Percentiles rank a stretch among this genome's conserved stretches.
Conservation (phyloP, 495 filamentous ascomycete species). For the Antarctomyces pellizariae region DNA sequence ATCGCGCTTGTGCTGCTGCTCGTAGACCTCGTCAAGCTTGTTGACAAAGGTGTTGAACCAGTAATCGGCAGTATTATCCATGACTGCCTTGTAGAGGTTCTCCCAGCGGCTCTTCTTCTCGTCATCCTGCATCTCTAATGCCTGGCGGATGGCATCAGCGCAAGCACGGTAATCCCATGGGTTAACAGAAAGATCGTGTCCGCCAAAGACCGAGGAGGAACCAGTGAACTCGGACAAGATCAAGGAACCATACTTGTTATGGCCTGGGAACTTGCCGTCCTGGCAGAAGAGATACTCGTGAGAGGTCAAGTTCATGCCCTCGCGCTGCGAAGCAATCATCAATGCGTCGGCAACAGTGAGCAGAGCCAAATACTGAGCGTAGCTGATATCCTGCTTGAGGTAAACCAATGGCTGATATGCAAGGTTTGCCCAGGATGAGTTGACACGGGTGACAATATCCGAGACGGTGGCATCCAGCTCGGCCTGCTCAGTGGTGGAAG, state of each 20-base stretch:
- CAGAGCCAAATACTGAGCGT: conserved; percentile 71
- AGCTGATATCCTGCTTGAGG: conserved; percentile 78
- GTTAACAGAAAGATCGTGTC: conserved; percentile 59
- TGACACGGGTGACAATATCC: conserved; percentile 81
- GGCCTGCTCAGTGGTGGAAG: conserved; percentile 64
- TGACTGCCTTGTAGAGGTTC: conserved; percentile 47
- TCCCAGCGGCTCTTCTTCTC: conserved; percentile 56
- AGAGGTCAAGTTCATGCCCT: conserved; percentile 85
- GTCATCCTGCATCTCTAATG: conserved; percentile 47
- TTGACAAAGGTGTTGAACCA: conserved; percentile 59
- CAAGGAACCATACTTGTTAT: conserved; percentile 63
- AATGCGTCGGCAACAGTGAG: conserved; percentile 71
- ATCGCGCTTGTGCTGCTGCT: conserved; percentile 62
- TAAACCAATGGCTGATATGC: conserved; percentile 85
- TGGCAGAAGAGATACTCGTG: conserved; percentile 89
- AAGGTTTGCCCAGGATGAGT: conserved; percentile 66
- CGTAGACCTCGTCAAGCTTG: conserved; percentile 44
- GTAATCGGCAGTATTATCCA: conserved; percentile 55
- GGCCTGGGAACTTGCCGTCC: conserved; percentile 42
- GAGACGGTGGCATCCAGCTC: conserved; percentile 71
- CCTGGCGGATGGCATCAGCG: conserved; percentile 56
- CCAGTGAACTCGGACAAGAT: conserved; percentile 90
- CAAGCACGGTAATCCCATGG: conserved; percentile 83
- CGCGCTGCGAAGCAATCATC: conserved; percentile 79
- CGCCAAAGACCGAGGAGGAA: conserved; percentile 60